Evolutionary conservation across 2,329 filamentous ascomycete species (phyloP).

Genomic region (Grosmannia clavigera): DNA sequence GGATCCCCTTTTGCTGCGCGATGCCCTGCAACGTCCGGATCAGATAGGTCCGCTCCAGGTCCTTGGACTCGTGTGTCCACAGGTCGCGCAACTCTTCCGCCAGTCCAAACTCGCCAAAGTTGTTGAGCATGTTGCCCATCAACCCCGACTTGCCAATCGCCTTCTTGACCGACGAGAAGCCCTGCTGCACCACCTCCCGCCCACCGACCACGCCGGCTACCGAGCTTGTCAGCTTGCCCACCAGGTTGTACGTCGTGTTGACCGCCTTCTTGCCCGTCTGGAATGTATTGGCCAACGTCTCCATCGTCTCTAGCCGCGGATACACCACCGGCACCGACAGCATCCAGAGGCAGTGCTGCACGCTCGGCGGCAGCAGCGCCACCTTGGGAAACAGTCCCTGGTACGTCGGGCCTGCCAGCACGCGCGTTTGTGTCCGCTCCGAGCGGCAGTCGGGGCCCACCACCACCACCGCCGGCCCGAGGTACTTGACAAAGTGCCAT

Average conservation of each 20-base stretch:
- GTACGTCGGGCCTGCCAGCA: constrained; percentile 92
- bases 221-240: constrained; percentile 89
- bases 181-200: constrained; percentile 82
- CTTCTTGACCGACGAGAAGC: constrained; percentile 91
- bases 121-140: constrained; percentile 91
- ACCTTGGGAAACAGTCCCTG: constrained; percentile 96
- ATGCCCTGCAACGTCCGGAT: constrained; percentile 94
- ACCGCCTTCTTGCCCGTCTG: constrained; percentile 94
- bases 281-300: constrained; percentile 81
- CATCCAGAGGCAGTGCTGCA: constrained; percentile 97
- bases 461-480: constrained; percentile 81
- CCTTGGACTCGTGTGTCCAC: constrained; percentile 98
- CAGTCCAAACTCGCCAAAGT: constrained; percentile 91
- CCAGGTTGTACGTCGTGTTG: constrained; percentile 89
- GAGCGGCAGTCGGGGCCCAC: constrained; percentile 86
- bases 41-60: constrained; percentile 90
- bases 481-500: constrained; percentile 97
- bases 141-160: constrained; percentile 89
- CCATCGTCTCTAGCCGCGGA: constrained; percentile 79
- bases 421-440: constrained; percentile 78
- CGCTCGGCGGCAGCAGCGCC: constrained; percentile 75
- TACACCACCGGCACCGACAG: constrained; percentile 84
- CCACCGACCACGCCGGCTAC: constrained; percentile 92
- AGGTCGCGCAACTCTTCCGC: constrained; percentile 89
- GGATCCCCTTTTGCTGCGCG: constrained; percentile 83